phyloP scores from a whole-genome alignment of 2,329 filamentous ascomycete species.

The Furcasterigmium furcatum region DNA sequence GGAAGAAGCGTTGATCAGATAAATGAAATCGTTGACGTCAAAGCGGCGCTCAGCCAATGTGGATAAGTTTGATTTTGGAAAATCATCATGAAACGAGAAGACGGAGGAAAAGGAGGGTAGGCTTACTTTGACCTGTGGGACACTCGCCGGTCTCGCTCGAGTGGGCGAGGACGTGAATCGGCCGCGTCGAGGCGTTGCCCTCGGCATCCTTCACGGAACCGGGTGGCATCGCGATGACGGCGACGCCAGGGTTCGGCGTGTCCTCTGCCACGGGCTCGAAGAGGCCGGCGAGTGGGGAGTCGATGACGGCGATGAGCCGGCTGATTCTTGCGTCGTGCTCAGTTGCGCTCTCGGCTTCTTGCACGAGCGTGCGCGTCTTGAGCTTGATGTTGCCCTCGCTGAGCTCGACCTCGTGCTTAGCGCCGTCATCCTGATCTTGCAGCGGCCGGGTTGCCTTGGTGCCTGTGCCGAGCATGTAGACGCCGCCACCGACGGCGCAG shows the following conservation, averaged over 20 bases:
- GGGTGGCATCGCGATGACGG: constrained; percentile 64
- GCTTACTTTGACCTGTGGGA: constrained; percentile 83
- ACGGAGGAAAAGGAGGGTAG: constrained; percentile 10
- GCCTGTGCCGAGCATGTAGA: constrained; percentile 81
- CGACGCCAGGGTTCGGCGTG: constrained; percentile 70
- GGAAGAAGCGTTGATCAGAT: constrained; percentile 14
- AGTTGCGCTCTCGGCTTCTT: constrained; percentile 29
- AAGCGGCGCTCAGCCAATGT: constrained; percentile 94
- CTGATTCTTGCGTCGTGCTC: constrained; percentile 37
- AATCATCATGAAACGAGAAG: constrained; percentile 73
- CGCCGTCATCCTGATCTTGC: constrained; percentile 17
- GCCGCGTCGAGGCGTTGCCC: constrained; percentile 33
- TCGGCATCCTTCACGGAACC: constrained; percentile 35
- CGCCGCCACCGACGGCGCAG: constrained; percentile 82
- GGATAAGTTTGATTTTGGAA: constrained; percentile 92
- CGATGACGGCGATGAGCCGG: constrained; percentile 66
- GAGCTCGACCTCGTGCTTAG: constrained; percentile 43
- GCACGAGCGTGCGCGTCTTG: constrained; percentile 51
- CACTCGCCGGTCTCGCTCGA: constrained; percentile 93
- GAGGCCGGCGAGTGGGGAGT: constrained; percentile 59
- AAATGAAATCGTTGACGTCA: constrained; percentile 77
- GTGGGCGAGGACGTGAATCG: constrained; percentile 66
- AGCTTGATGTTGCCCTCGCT: constrained; percentile 53
- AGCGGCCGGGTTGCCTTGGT: constrained; percentile 36
- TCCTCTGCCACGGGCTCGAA: constrained; percentile 74